phyloP scores from a whole-genome alignment of 2,329 filamentous ascomycete genomes.

The Colletotrichum cordylinicola region DNA sequence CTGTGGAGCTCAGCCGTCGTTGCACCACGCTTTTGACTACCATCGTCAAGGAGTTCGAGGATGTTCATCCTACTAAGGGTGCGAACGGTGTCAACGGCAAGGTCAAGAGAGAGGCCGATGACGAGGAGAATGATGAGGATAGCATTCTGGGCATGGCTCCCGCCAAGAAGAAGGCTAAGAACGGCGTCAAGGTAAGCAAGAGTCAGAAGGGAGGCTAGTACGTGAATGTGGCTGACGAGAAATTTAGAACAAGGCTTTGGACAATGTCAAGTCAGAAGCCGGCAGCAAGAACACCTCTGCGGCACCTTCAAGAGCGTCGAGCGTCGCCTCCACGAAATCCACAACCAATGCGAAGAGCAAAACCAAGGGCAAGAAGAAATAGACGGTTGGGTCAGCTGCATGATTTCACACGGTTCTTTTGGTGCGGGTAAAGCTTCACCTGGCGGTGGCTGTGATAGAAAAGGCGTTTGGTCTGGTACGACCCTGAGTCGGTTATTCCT shows the following conservation, averaged over 20 bases:
- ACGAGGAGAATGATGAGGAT: constrained; percentile 85
- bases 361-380: constrained; percentile 61
- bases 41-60: constrained; percentile 93
- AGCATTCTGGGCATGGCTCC: constrained; percentile 80
- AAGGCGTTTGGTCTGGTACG: constrained; percentile 19
- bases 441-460: constrained; percentile 8
- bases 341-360: constrained; percentile 45
- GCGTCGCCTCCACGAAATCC: constrained; percentile 79
- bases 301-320: constrained; percentile 83
- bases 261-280: constrained; percentile 77
- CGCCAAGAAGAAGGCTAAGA: constrained; percentile 95
- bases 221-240: constrained; percentile 9
- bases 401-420: constrained; percentile 1
- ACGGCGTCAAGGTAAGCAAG: constrained; percentile 78
- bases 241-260: constrained; percentile 86
- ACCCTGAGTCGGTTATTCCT: neutral
- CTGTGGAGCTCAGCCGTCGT: constrained; percentile 87
- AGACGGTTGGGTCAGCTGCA: neutral
- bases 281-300: constrained; percentile 79
- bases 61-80: constrained; percentile 56
- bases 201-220: constrained; percentile 16
- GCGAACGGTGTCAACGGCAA: constrained; percentile 70
- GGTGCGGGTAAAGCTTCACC: neutral
- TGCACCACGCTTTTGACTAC: constrained; percentile 95
- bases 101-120: constrained; percentile 76